Evolutionary conservation across 106 monocot genomes (phyloP).

Genomic region (Platanthera guangdongensis): DNA sequence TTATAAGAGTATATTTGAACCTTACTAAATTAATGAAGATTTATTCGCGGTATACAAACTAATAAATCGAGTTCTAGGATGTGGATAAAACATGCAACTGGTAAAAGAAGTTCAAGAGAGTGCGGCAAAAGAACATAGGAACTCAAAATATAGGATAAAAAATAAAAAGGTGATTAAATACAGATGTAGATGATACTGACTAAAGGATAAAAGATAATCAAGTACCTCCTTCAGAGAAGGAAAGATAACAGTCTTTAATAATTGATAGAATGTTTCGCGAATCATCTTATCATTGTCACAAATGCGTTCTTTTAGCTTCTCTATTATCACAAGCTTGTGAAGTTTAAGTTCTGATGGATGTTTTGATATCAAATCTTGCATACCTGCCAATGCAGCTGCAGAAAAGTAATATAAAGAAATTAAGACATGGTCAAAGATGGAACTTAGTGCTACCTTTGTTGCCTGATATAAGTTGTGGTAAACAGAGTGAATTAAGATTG

Average conservation of each 20-base stretch:
- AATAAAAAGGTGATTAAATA: neutral
- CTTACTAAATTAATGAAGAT: neutral
- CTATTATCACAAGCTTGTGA: conserved; percentile 56
- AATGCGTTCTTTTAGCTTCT: conserved; percentile 79
- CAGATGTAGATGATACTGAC: neutral
- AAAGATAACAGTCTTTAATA: conserved; percentile 68
- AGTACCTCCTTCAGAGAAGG: conserved; percentile 63
- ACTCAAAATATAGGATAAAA: neutral
- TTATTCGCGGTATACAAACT: neutral
- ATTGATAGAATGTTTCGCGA: conserved; percentile 56
- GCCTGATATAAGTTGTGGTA: neutral
- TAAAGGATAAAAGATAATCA: neutral
- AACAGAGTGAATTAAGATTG: neutral
- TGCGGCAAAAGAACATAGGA: too few relatives aligned
- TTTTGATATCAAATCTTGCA: conserved; percentile 67
- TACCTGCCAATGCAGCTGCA: conserved; percentile 81
- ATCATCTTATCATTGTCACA: conserved; percentile 72
- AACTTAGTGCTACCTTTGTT: neutral
- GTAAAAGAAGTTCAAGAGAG: neutral
- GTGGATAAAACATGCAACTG: neutral
- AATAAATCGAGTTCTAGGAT: neutral
- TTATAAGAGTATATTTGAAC: neutral
- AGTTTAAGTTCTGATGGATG: conserved; percentile 74
- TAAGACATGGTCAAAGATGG: neutral
- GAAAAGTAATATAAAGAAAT: conserved; percentile 8